Percentiles rank a stretch among this genome's conserved stretches.
phyloP scores from a whole-genome alignment of 495 filamentous ascomycete species.

The Lindgomyces ingoldianus region DNA sequence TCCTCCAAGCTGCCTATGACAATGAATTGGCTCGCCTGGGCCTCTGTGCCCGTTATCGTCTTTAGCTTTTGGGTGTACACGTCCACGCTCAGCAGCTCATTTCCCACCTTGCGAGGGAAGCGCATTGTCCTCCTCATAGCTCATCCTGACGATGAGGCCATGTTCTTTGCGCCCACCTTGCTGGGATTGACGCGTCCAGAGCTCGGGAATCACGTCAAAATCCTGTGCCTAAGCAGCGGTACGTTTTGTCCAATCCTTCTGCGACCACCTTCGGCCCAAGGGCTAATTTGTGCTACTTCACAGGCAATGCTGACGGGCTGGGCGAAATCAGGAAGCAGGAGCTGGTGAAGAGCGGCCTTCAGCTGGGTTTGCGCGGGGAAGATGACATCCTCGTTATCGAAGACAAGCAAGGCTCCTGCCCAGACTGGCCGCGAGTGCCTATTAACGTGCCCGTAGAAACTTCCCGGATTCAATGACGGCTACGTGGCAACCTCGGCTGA shows the following conservation, averaged over 20 bases:
- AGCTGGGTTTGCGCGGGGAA: constrained; percentile 69
- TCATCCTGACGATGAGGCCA: constrained; percentile 97
- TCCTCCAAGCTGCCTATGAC: constrained; percentile 6
- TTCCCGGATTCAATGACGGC: constrained; percentile 86
- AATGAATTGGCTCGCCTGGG: constrained; percentile 42
- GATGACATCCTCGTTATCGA: constrained; percentile 83
- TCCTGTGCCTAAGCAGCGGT: constrained; percentile 88
- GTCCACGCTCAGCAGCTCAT: constrained; percentile 55
- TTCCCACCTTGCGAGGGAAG: constrained; percentile 74
- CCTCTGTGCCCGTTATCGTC: constrained; percentile 62
- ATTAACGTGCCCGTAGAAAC: constrained; percentile 47
- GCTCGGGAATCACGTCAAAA: constrained; percentile 84
- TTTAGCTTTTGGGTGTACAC: constrained; percentile 59
- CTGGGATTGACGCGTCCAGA: constrained; percentile 72
- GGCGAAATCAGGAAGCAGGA: constrained; percentile 80
- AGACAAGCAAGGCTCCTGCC: constrained; percentile 51
- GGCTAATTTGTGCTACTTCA: constrained; percentile 2
- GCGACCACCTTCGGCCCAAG: background rate
- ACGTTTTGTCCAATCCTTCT: constrained; percentile 32
- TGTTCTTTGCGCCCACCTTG: constrained; percentile 95
- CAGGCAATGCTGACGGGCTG: constrained; percentile 82
- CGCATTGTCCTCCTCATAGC: constrained; percentile 88
- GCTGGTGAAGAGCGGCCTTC: constrained; percentile 71
- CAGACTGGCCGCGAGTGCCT: background rate
- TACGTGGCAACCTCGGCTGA: constrained; percentile 68